Percentiles rank a stretch among this genome's conserved stretches.
Evolutionary conservation across 2,329 filamentous ascomycete genomes (phyloP).

Genomic region (Cordyceps sp.): DNA sequence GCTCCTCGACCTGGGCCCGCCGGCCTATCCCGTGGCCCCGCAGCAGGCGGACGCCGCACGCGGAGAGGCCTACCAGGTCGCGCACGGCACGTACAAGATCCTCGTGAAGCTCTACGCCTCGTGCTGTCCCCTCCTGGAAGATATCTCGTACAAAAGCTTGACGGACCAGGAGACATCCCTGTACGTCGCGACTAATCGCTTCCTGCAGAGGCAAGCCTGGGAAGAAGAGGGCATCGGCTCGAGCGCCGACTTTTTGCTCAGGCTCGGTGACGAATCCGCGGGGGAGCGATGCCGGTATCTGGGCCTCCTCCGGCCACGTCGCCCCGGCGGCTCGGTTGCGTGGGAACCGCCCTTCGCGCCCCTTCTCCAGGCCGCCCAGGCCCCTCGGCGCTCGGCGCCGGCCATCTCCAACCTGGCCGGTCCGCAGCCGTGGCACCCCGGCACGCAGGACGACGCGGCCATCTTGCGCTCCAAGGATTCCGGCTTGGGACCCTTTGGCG

Average conservation of each 20-base stretch:
- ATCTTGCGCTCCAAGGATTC: background rate
- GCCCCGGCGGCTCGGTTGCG: background rate
- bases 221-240: constrained; percentile 25
- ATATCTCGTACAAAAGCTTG: constrained; percentile 23
- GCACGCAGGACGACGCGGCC: constrained; percentile 5
- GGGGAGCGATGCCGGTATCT: constrained; percentile 15
- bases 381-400: constrained; percentile 3
- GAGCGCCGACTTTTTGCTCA: constrained; percentile 31
- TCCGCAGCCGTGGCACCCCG: constrained; percentile 3
- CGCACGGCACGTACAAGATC: constrained; percentile 16
- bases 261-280: constrained; percentile 26
- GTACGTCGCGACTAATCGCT: constrained; percentile 22
- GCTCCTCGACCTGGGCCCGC: constrained; percentile 23
- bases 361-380: constrained; percentile 1
- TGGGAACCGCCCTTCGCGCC: constrained; percentile 5
- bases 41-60: background rate
- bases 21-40: background rate
- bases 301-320: constrained; percentile 14
- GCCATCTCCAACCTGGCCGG: constrained; percentile 1
- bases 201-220: constrained; percentile 33
- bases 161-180: constrained; percentile 25
- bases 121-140: constrained; percentile 26
- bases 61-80: background rate
- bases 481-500: constrained; percentile 1
- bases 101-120: constrained; percentile 31